These are phyloP conservation scores for Vigna trinervia DNA, from an alignment of 306 rosid genomes.

Conservation along the genomic window DNA sequence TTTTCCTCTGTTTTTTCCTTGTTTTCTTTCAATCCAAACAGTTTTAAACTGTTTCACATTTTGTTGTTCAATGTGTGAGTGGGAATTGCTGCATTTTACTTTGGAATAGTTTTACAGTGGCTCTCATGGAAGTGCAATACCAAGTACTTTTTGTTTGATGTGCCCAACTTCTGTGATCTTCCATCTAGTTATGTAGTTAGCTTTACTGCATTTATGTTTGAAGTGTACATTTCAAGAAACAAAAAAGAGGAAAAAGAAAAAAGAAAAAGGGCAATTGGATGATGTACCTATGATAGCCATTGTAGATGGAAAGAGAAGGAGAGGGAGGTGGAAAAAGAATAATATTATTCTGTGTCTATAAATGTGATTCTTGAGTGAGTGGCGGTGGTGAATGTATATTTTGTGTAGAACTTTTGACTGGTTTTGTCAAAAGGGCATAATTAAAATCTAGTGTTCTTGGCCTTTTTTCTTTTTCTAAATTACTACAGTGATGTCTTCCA, in stretches of 20 bases:
- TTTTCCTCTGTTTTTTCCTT: neutral
- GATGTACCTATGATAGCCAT: slow-evolving; percentile 37
- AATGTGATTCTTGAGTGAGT: slow-evolving; percentile 46
- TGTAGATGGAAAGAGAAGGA: slow-evolving; percentile 47
- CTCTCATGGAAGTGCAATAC: slow-evolving; percentile 31
- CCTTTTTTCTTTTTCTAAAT: slow-evolving; percentile 32
- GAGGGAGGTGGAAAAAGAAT: slow-evolving; percentile 32
- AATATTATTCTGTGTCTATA: slow-evolving; percentile 45
- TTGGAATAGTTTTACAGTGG: slow-evolving; percentile 7
- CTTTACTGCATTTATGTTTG: slow-evolving; percentile 44
- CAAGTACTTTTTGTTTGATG: slow-evolving; percentile 40
- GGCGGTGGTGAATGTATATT: slow-evolving; percentile 47
- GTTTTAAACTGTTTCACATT: slow-evolving; percentile 23
- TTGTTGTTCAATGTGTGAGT: slow-evolving; percentile 35
- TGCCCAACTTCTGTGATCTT: slow-evolving; percentile 34
- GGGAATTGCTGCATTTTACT: neutral
- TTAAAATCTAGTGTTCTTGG: slow-evolving; percentile 48
- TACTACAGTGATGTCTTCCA: slow-evolving; percentile 37
- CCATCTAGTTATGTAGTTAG: slow-evolving; percentile 23
- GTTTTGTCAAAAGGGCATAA: slow-evolving; percentile 45
- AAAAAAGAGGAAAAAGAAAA: neutral
- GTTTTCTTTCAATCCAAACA: slow-evolving; percentile 23
- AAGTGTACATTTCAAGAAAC: slow-evolving; percentile 25
- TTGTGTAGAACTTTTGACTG: slow-evolving; percentile 52
- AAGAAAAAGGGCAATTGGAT: slow-evolving; percentile 21